Evolutionary conservation across 140 eudicot genomes (phyloP), one percentile per base, ranked within the genome.

Genomic region (Flaveria floridana): DNA sequence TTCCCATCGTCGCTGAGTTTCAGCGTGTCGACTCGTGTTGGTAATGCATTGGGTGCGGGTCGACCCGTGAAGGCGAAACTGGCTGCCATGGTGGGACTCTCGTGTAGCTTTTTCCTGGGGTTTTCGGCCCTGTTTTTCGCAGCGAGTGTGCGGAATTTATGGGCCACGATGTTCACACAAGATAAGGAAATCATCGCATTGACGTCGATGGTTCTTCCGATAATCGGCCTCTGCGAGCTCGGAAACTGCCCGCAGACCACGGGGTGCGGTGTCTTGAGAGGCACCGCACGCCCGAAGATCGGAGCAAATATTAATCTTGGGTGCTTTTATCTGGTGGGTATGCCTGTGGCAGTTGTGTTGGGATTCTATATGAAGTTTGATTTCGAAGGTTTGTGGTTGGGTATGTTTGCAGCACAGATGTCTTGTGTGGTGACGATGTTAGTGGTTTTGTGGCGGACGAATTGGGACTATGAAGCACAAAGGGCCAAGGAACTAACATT

Each of bases 231-330:
- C 0, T 94, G 99, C 18, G 99, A 94, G 87, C 86, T 94, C 0
- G 99, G 99, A 5, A 92, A 92, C 73, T 89, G 98, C 81, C 98
- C 98, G 12, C 98, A 92, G 70, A 92, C 98, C 12, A 90, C 99
- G 2, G 94, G 96, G 11, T 94, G 99, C 64, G 99, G 99, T 23
- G 95, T 90, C 9, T 56, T 94, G 66, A 76, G 99, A 26, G 99
- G 99, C 53, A 94, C 97, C 1, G 99, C 99, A 3, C 76, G 99
- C 68, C 99, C 99, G 0, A 89, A 85, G 52, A 82, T 88, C 4
- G 99, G 97, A 6, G 99, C 97, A 6, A 88, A 86, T 73, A 88
- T 94, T 2, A 94, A 94, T 68, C 72, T 94, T 41, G 99, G 97
- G 0, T 94, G 97, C 25, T 94, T 94, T 63, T 94, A 94, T 67